Evolutionary conservation across 768 basidiomycete species (phyloP).

Genomic region (Crucibulum laeve): DNA sequence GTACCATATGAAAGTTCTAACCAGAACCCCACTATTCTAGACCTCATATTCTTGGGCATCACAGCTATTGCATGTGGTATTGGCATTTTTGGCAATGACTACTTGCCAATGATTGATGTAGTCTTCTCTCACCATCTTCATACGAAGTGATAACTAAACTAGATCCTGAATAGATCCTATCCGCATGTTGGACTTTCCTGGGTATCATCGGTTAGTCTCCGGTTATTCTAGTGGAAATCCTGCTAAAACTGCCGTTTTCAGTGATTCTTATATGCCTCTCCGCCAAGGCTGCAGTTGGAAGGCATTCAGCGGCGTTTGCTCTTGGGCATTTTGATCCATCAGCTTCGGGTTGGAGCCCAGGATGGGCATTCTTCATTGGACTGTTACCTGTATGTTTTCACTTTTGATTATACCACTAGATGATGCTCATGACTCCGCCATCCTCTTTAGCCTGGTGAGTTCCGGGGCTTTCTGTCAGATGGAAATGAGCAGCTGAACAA

Average conservation of each 20-base stretch:
- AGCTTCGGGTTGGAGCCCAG: conserved; percentile 63
- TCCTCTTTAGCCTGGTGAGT: neutral
- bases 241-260: conserved; percentile 12
- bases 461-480: neutral
- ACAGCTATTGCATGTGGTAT: conserved; percentile 41
- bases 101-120: conserved; percentile 47
- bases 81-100: conserved; percentile 52
- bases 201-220: conserved; percentile 41
- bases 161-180: conserved; percentile 52
- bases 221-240: neutral
- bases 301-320: conserved; percentile 50
- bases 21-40: conserved; percentile 17
- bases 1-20: neutral
- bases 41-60: conserved; percentile 55
- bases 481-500: neutral
- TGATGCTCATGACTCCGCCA: neutral
- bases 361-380: conserved; percentile 69
- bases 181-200: conserved; percentile 59
- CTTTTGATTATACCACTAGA: neutral
- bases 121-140: conserved; percentile 6
- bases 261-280: conserved; percentile 56
- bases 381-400: conserved; percentile 45
- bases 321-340: conserved; percentile 57
- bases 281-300: conserved; percentile 50
- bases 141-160: conserved; percentile 5